Evolutionary conservation across 306 rosid genomes (phyloP).

Genomic region (Malus orientalis): DNA sequence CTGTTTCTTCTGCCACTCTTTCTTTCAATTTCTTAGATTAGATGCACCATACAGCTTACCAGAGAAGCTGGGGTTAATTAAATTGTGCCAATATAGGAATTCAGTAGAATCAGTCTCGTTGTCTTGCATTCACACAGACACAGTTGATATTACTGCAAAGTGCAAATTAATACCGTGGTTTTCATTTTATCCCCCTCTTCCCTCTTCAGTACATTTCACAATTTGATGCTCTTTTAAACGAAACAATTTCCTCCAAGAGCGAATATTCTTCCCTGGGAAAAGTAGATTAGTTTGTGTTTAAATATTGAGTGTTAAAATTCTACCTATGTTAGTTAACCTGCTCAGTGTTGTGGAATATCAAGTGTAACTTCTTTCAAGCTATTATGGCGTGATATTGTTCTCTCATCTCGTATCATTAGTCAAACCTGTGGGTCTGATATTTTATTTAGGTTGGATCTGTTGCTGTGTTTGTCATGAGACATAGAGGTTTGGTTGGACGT

Average conservation of each 20-base stretch:
- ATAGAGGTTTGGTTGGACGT: slow-evolving; percentile 62
- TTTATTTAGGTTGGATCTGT: slow-evolving; percentile 74
- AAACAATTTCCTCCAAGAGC: neutral
- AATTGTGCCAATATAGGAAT: neutral
- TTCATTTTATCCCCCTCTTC: too few relatives aligned
- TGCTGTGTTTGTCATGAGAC: slow-evolving; percentile 72
- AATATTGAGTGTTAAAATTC: neutral
- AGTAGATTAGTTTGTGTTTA: neutral
- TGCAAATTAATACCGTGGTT: too few relatives aligned
- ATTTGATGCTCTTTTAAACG: neutral
- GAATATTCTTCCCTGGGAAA: neutral
- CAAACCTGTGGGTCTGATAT: neutral
- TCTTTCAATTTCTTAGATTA: neutral
- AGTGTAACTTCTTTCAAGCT: neutral
- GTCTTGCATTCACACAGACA: neutral
- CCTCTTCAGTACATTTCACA: neutral
- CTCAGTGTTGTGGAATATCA: neutral
- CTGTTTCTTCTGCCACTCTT: neutral
- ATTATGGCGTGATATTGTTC: slow-evolving; percentile 3
- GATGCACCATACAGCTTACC: neutral
- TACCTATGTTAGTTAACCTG: neutral
- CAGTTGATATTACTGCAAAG: neutral
- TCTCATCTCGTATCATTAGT: neutral
- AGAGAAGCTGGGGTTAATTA: neutral
- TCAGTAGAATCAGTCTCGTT: neutral